Evolutionary conservation across 2,329 filamentous ascomycete species (phyloP), one percentile per base, ranked within the genome.

Genomic region (Mollisia scopiformis): DNA sequence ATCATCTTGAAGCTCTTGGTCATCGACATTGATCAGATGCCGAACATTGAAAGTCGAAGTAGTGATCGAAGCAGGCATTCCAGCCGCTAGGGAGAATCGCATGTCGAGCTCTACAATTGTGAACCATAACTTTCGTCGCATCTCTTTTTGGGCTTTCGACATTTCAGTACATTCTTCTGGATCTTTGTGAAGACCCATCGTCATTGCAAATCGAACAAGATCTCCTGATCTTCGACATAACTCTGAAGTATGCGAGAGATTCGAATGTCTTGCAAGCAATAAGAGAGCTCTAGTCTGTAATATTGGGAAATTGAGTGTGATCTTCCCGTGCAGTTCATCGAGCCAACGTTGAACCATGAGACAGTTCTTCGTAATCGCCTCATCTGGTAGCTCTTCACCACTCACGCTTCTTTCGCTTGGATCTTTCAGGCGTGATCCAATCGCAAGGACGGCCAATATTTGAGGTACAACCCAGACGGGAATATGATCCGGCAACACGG

Each of bases 131-230:
- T 84, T 78, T 2, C 84, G 75, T 3, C 84, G 77, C 72, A 85
- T 78, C 70, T 87, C 84, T 4, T 79, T 77, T 21, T 77, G 74
- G 54, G 81, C 78, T 1, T 72, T 69, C 1, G 80, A 77, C 76
- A 83, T 80, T 19, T 77, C 73, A 8, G 76, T 73, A 6, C 84
- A 76, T 51, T 78, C 74, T 39, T 74, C 76, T 0, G 85, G 84
- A 58, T 87, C 84, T 6, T 82, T 79, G 67, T 87, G 83, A 8
- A 87, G 75, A 3, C 85, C 84, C 77, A 86, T 84, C 56, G 78
- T 79, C 72, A 86, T 81, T 55, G 83, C 84, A 8, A 78, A 78
- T 3, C 84, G 77, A 19, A 85, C 66, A 10, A 86, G 64, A 37
- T 37, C 33, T 13, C 59, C 57, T 11, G 55, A 62, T 23, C 53